Base-by-base conservation (phyloP, 495 filamentous ascomycete genomes). In the Penicillium psychrofluorescens region DNA sequence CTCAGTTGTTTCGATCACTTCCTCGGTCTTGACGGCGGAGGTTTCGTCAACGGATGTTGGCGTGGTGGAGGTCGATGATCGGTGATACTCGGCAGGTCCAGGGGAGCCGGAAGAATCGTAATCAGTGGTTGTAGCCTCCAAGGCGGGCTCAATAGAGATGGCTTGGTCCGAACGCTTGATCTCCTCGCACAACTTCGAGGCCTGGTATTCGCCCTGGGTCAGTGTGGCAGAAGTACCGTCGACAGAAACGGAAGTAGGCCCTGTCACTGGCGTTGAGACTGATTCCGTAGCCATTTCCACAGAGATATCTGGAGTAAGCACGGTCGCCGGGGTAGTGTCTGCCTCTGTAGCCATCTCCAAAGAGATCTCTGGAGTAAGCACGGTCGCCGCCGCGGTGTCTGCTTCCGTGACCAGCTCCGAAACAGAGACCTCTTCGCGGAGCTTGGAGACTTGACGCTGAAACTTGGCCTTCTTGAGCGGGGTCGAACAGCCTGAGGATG, bases 381-480 rank as follows among this genome's bases (percentile, higher is more conserved):
- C 22, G 3, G 50, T 56, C 7, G 43, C 27, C 4, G 51, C n/a
- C 15, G 34, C 16, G 22, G 37, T 45, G 12, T 39, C 51, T 37
- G 51, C 38, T 28, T 51, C 58, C 5, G 38, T 36, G 8, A 43
- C 16, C 36, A 60, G 40, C 29, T 70, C 68, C 37, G 64, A 48
- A 14, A 63, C 50, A 16, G 61, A 62, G 9, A 72, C 54, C 32
- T 68, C 65, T 43, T 70, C 62, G 34, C 66, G 56, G 31, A 71
- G 30, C 27, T 71, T 73, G 3, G 70, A 73, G 11, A 43, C 54
- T 36, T 64, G 66, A 6, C 51, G 61, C 22, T 59, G 54, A 44
- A 70, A 71, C 35, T 68, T 70, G 16, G 49, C 41, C 15, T 62
- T 45, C 42, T 70, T 73, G 16, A 54, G 58, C 11, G 69, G 66